Evolutionary conservation across 257 asterid species (phyloP).

Genomic region (Ophiorrhiza pumila): DNA sequence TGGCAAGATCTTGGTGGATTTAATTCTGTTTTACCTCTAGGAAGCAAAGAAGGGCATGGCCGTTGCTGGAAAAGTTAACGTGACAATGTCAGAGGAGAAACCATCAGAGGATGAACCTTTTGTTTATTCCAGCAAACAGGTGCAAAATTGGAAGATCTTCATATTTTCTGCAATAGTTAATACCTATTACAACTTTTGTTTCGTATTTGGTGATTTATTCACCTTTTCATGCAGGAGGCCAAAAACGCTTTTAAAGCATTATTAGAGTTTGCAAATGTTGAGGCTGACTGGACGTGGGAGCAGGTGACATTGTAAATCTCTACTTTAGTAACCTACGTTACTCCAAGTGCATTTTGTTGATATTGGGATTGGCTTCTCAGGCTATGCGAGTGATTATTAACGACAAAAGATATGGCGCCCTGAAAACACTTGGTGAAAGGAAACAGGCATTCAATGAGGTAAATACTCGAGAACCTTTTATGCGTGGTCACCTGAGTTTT

Average conservation of each 20-base stretch:
- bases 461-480: background rate
- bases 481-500: conserved; percentile 1
- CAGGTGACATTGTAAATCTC: conserved; percentile 50
- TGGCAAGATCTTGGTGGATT: background rate
- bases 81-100: conserved; percentile 58
- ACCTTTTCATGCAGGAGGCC: conserved; percentile 62
- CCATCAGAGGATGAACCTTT: conserved; percentile 61
- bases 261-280: conserved; percentile 83
- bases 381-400: conserved; percentile 90
- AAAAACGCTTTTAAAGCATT: conserved; percentile 87
- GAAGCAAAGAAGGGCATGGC: conserved; percentile 60
- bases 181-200: background rate
- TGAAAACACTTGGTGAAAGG: conserved; percentile 95
- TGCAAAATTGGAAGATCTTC: conserved; percentile 28
- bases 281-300: conserved; percentile 96
- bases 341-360: background rate
- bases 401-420: conserved; percentile 91
- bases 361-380: conserved; percentile 34
- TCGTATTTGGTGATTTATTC: background rate
- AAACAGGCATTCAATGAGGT: conserved; percentile 99
- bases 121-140: conserved; percentile 86
- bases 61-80: conserved; percentile 49
- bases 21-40: conserved; percentile 25
- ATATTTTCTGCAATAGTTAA: conserved; percentile 3
- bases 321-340: background rate